Evolutionary conservation across 441 rosid genomes (phyloP), one percentile per base, ranked within the genome.

Genomic region (Adansonia grandidieri): DNA sequence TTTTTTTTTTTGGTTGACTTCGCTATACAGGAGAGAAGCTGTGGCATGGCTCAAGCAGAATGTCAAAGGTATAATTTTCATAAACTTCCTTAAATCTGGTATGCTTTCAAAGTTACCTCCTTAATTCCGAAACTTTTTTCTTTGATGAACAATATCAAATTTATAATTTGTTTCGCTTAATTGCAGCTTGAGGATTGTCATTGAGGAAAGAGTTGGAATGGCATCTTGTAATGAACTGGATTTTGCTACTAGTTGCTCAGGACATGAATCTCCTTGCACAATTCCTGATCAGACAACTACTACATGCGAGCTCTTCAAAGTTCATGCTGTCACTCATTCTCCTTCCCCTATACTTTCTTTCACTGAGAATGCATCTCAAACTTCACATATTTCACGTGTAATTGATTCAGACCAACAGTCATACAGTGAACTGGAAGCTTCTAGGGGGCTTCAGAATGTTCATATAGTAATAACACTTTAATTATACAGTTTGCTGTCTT

Each of bases 311-410:
- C 76, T 47, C 32, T 40, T 73, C 19, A 64, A 53, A 69, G 82
- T 87, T 85, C 86, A 83, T 61, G 77, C 88, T 61, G 97, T 91
- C 61, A 89, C 92, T 80, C 85, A 70, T 73, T 91, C 81, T 77
- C 98, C 96, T 80, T 92, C 96, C 75, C 81, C 88, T 2, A 80
- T 87, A 45, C 85, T 92, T 75, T 92, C 96, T 62, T 89, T 78
- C 54, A 66, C 85, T 20, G 93, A 85, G 87, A 88, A 82, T 50
- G 88, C 82, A 10, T 83, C 88, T 20, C 87, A 80, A 81, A 84
- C 75, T 86, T 71, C 87, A 3, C 86, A 84, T 69, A 82, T 93
- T 84, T 91, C 96, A 15, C 93, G 57, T 32, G 77, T 93, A 65
- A 72, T 85, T n/a, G 85, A 86, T 78, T 74, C 89, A 3, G 87